phyloP scores from a whole-genome alignment of 1,139 yeast genomes.

The Saccharomyces hybrid region DNA sequence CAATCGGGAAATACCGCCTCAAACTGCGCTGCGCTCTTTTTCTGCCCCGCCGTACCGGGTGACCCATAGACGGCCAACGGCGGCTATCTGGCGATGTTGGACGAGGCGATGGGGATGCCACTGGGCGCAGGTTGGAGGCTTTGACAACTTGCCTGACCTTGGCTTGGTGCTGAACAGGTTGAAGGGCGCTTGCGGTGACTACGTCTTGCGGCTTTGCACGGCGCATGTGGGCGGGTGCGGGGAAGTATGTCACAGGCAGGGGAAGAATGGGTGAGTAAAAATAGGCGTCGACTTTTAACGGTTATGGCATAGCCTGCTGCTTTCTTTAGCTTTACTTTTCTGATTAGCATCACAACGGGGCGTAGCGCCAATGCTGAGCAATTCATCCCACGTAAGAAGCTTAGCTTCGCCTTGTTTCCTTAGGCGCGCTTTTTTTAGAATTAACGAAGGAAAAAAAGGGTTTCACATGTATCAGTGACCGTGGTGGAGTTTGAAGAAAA shows the following conservation, averaged over 20 bases:
- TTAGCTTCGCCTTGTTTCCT: neutral
- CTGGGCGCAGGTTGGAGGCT: neutral
- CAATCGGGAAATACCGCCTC: neutral
- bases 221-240: neutral
- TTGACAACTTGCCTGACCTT: neutral
- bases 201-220: neutral
- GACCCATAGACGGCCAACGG: neutral
- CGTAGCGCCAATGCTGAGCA: neutral
- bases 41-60: neutral
- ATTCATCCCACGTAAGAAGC: neutral
- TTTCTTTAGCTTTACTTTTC: neutral
- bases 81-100: constrained; percentile 1
- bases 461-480: neutral
- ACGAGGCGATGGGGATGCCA: neutral
- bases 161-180: neutral
- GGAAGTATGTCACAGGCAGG: too few species aligned
- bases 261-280: neutral
- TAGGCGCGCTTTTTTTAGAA: neutral
- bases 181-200: neutral
- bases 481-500: neutral
- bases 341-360: neutral
- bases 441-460: neutral
- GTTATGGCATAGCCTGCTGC: neutral
- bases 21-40: neutral
- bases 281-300: neutral